Evolutionary conservation across 352 stramenopile genomes (phyloP), one percentile per base, ranked within the genome.

Genomic region (Phytopythium litorale): DNA sequence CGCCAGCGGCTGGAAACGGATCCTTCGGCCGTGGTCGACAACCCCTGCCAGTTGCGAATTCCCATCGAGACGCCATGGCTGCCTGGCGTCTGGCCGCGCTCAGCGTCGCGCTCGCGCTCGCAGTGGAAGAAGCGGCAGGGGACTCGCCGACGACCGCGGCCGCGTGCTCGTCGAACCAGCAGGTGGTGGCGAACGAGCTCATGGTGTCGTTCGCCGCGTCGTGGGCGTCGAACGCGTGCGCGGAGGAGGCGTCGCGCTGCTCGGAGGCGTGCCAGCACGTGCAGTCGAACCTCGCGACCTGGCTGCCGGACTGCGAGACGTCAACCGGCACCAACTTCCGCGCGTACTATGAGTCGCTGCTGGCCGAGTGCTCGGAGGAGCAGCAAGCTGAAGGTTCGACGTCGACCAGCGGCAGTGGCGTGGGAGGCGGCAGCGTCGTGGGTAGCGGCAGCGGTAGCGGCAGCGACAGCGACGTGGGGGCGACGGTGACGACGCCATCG

Each of bases 321-420:
- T 9, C 50, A 1, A 25, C 30, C 7, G 51, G 51, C 28, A 43
- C 51, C 30, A 56, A 56, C 51, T 56, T 30, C 11, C 51, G 51
- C 32, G 51, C 28, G 5, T 56, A 56, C 51, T 56, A 56, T 32
- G 30, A 32, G 51, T 56, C 32, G 32, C 16, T 56, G 32, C 32
- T 30, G 18, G 51, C 8, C 7, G 19, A 32, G 4, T 56, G 51
- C 33, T 23, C 30, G 3, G 18, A n/a, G 28, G 28, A 32, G 0
- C 28, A 32, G 16, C 42, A 25, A 49, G 42, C 19, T 7, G 42
- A 0, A 0, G n/a, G n/a, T n/a, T 49, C n/a, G 50, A 56, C 28
- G 19, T 38, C 50, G 18, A n/a, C 15, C 50, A 56, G 50, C 28
- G 19, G 32, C 7, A 56, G 30, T 8, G 35, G 35, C 12, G 35